A percentile compares a stretch with the other conserved stretches of the same genome.
These are phyloP conservation scores for Talaromyces sp. DNA, from an alignment of 2,329 filamentous ascomycete genomes.

Conservation along the genomic window DNA sequence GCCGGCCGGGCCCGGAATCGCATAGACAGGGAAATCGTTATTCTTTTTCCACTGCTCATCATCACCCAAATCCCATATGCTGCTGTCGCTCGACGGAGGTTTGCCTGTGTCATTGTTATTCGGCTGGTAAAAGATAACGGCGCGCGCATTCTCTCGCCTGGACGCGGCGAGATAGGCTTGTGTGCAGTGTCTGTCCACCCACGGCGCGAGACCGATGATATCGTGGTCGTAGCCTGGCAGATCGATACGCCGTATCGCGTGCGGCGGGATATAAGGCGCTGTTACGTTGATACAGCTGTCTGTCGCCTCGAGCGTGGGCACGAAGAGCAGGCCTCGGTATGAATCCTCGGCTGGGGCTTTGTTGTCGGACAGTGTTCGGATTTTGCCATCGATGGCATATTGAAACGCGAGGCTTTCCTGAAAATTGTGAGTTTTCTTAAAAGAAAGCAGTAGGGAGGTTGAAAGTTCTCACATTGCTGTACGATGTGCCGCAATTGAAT, in stretches of 20 bases:
- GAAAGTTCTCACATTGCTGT: conserved; percentile 28
- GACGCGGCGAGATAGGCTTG: conserved; percentile 61
- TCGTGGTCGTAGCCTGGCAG: conserved; percentile 62
- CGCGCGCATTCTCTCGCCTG: conserved; percentile 56
- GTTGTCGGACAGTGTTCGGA: conserved; percentile 71
- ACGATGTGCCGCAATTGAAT: conserved; percentile 24
- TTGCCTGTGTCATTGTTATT: conserved; percentile 42
- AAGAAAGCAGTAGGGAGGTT: not conserved
- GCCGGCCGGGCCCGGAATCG: conserved; percentile 64
- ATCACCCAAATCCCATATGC: conserved; percentile 66
- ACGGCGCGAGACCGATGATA: conserved; percentile 77
- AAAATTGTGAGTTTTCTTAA: not conserved
- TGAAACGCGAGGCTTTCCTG: conserved; percentile 29
- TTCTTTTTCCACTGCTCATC: conserved; percentile 62
- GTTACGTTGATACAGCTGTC: conserved; percentile 60
- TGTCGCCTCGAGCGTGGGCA: conserved; percentile 59
- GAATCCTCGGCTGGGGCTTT: conserved; percentile 56
- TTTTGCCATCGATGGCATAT: conserved; percentile 44
- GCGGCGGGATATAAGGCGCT: conserved; percentile 61
- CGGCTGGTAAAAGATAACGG: conserved; percentile 52
- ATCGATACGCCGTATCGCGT: conserved; percentile 67
- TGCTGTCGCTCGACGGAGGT: conserved; percentile 60
- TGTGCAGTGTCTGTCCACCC: conserved; percentile 71
- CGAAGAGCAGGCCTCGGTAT: conserved; percentile 76
- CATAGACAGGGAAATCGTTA: conserved; percentile 78